Base-by-base conservation (phyloP, 208 protist species). In the Strigomonas galati region DNA sequence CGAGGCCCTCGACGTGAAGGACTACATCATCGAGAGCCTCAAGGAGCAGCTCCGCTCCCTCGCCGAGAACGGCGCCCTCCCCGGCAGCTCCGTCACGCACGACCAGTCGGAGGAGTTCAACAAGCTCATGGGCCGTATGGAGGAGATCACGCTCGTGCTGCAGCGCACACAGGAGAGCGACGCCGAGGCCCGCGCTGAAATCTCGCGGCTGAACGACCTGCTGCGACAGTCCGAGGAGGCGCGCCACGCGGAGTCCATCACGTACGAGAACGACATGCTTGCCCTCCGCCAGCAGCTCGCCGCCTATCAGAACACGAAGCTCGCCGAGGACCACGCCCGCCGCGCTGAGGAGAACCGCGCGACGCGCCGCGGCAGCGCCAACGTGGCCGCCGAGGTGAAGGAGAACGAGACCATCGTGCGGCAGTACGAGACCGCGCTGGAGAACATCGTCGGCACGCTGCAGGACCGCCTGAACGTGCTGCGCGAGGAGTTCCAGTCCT, bases 11-110 rank as follows among this genome's bases (percentile, higher is more conserved):
- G 82, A 85, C 57, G 69, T 76, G 53, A 93, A 93, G 65, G 82
- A 89, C 61, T 87, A 89, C 55, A 68, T 91, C 31, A 91, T 93
- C 71, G 81, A 89, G 57, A 89, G 85, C 63, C 69, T 92, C 58
- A 85, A 85, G 57, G 68, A 71, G 0, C 79, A 87, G 68, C 69
- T 93, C 56, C 83, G 84, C 62, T 66, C 66, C 28, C 81, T 76
- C 40, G 74, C 63, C 23, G 71, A 80, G 56, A 78, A 71, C 37
- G 75, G 74, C 61, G 82, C 76, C n/a, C 65, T 54, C 21, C 56
- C 67, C 58, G 68, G 74, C 49, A 62, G 44, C 46, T 56, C 57
- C 48, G 62, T 75, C 14, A 75, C 79, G 30, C 30, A 59, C 27
- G 81, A 91, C 53, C 76, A 82, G 54, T 80, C 71, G 3, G 79